phyloP scores from a whole-genome alignment of 1,284 basidiomycete genomes.

The Leccinum cinnamomeum region DNA sequence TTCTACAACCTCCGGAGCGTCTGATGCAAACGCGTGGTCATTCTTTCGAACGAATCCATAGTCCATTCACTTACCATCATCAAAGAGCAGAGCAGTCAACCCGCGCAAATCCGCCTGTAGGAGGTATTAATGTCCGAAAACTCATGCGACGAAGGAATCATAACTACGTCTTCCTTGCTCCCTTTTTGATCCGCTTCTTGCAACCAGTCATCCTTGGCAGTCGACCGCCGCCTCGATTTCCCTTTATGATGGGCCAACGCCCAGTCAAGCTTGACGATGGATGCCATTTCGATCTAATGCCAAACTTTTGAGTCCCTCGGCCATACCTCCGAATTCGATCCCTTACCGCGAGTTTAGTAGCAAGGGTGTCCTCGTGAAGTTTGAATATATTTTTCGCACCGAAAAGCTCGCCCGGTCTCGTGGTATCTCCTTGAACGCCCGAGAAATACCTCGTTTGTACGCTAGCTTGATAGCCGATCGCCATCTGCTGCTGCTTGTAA shows the following conservation, averaged over 20 bases:
- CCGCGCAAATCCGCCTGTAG: constrained; percentile 57
- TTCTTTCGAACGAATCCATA: background rate
- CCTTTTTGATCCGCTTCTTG: constrained; percentile 54
- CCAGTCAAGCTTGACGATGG: constrained; percentile 73
- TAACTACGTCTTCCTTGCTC: constrained; percentile 51
- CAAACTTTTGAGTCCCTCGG: background rate
- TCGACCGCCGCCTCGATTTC: constrained; percentile 41
- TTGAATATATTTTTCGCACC: constrained; percentile 82
- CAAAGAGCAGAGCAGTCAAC: constrained; percentile 64
- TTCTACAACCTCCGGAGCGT: constrained; percentile 32
- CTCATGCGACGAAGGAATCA: constrained; percentile 4
- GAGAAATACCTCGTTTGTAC: constrained; percentile 80
- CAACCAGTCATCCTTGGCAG: constrained; percentile 40
- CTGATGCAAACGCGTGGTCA: constrained; percentile 20
- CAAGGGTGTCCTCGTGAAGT: constrained; percentile 69
- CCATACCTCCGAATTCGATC: background rate
- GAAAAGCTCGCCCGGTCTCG: constrained; percentile 77
- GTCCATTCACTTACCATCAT: constrained; percentile 50
- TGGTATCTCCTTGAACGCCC: constrained; percentile 75
- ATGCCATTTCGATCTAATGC: constrained; percentile 71
- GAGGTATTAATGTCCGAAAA: constrained; percentile 1
- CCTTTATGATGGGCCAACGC: constrained; percentile 65
- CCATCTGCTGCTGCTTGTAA: constrained; percentile 90
- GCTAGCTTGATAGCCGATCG: constrained; percentile 81
- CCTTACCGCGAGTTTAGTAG: constrained; percentile 70